Evolutionary conservation across 768 basidiomycete species (phyloP).

Genomic region (Kwoniella europaea): DNA sequence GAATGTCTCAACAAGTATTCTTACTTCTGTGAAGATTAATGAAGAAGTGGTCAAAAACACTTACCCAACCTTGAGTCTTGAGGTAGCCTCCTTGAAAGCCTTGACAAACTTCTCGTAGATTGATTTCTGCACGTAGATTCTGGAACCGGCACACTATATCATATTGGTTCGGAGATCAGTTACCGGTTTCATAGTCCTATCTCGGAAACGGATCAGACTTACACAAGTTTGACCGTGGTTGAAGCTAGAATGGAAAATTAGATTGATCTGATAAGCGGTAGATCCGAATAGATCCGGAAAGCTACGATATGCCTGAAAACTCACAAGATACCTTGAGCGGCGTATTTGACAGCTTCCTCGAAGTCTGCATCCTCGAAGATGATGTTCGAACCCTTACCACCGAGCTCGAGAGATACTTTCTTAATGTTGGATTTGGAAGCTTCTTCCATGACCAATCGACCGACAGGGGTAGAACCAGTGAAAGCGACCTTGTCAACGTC

Average conservation of each 20-base stretch:
- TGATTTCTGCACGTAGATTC: conserved; percentile 52
- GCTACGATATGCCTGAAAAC: conserved; percentile 5
- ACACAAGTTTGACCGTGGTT: conserved; percentile 49
- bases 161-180: neutral
- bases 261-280: neutral
- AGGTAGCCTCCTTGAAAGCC: conserved; percentile 64
- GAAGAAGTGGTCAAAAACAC: conserved; percentile 7
- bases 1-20: neutral
- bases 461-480: conserved; percentile 62
- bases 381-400: conserved; percentile 65
- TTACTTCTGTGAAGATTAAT: no score
- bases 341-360: conserved; percentile 56
- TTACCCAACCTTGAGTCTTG: conserved; percentile 70
- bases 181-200: neutral
- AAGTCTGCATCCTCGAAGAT: conserved; percentile 57
- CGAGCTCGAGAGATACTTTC: conserved; percentile 86
- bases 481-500: conserved; percentile 58
- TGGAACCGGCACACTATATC: conserved; percentile 51
- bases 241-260: conserved; percentile 24
- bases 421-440: conserved; percentile 78
- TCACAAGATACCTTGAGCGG: conserved; percentile 73
- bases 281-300: neutral
- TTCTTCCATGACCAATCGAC: conserved; percentile 81
- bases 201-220: conserved; percentile 2
- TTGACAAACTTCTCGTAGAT: conserved; percentile 54